Evolutionary conservation across 78 protist species (phyloP), one percentile per base, ranked within the genome.

Genomic region (Cavenderia fasciculata): DNA sequence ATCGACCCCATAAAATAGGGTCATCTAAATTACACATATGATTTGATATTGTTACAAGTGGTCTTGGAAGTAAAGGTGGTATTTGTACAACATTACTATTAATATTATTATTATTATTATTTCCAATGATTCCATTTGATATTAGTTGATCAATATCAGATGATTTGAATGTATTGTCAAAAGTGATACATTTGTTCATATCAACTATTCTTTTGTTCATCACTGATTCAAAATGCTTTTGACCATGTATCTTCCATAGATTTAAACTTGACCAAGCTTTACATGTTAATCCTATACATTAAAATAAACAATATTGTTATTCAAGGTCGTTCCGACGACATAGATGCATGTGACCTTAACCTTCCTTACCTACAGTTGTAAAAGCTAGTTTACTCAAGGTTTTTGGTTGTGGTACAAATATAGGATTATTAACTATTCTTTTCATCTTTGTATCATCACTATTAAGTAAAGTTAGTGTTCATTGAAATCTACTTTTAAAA

Each of bases 1-100:
- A n/a, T n/a, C 34, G 33, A 19, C 92, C 92, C 92, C 92, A 86
- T 19, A 70, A 44, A 11, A 75, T 40, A 4, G 92, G 92, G n/a
- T 86, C 92, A 72, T 86, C 92, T 33, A 86, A 61, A 46, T 74
- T 86, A 14, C 85, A 40, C 0, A 63, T 33, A 38, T 86, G 92
- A 59, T 86, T 86, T 7, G 72, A 41, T 8, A 86, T 38, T 7
- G 92, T 86, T 0, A 86, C 61, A 18, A 86, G 14, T 51, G 87
- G 87, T 51, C 59, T 47, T 14, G 12, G 40, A 41, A 18, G 4
- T 10, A 18, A 4, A 34, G 69, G 40, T 10, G 23, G 16, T 34
- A n/a, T n/a, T n/a, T n/a, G n/a, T n/a, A n/a, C n/a, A n/a, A n/a
- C n/a, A n/a, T n/a, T n/a, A n/a, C n/a, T n/a, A n/a, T 5, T 61